These are phyloP conservation scores for Plasmodium reichenowi DNA, from an alignment of 169 alveolate species.

Conservation along the genomic window DNA sequence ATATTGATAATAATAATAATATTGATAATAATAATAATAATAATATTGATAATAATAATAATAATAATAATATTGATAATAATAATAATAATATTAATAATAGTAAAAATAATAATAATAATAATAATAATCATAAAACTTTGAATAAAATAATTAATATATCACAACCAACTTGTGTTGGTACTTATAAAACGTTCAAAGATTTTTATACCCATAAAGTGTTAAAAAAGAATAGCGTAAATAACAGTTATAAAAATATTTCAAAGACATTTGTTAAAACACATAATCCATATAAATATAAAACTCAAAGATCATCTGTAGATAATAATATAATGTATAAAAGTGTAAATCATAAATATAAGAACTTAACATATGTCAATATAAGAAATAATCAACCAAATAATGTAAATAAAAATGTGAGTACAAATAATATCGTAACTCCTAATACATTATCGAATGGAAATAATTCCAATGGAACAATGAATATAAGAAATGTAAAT, in stretches of 20 bases:
- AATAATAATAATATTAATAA: neutral
- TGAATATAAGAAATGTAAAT: neutral
- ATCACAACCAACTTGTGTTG: neutral
- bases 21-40: neutral
- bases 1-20: too few relatives aligned
- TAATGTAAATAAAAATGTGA: neutral
- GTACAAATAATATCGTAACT: neutral
- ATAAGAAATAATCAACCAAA: too few relatives aligned
- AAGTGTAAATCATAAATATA: constrained; percentile 23
- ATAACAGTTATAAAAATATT: constrained; percentile 4
- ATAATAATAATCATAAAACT: too few relatives aligned
- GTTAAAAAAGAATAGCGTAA: neutral
- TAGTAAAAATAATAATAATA: too few relatives aligned
- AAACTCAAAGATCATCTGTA: neutral
- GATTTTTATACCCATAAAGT: neutral
- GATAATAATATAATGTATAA: neutral
- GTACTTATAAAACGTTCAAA: constrained; percentile 2
- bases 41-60: neutral
- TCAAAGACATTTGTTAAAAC: constrained; percentile 1
- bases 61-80: too few relatives aligned
- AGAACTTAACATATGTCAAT: constrained; percentile 34
- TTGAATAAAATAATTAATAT: too few relatives aligned
- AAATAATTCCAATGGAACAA: neutral
- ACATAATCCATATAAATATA: neutral
- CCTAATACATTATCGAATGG: too few relatives aligned